Conservation (phyloP, 148 eudicot species). For the Nepenthes mirabilis region DNA sequence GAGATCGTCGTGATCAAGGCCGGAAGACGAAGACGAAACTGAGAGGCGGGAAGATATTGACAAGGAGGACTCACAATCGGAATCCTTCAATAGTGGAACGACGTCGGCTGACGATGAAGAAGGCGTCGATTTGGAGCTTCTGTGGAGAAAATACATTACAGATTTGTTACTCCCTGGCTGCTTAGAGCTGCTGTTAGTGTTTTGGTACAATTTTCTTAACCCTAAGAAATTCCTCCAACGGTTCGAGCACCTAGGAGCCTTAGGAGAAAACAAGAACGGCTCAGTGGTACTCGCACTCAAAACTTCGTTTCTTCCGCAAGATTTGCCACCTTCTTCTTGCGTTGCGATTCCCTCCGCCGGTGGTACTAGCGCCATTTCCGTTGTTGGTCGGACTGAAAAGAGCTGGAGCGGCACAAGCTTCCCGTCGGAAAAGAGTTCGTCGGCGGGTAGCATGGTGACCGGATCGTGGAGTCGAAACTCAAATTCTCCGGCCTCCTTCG, state of each 20-base stretch:
- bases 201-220: conserved; percentile 36
- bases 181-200: neutral
- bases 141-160: conserved; percentile 30
- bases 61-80: conserved; percentile 22
- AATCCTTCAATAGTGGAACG: conserved; percentile 43
- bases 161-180: conserved; percentile 16
- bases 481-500: conserved; percentile 30
- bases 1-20: conserved; percentile 51
- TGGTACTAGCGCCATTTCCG: neutral
- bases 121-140: conserved; percentile 35
- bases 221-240: conserved; percentile 81
- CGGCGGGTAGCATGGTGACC: conserved; percentile 70
- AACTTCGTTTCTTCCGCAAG: conserved; percentile 12
- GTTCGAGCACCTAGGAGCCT: conserved; percentile 78
- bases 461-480: conserved; percentile 68
- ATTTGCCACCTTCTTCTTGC: conserved; percentile 12
- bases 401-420: conserved; percentile 55
- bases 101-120: conserved; percentile 16
- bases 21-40: conserved; percentile 54
- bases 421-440: conserved; percentile 77
- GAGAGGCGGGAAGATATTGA: conserved; percentile 38
- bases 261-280: conserved; percentile 59
- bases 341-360: conserved; percentile 7
- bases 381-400: conserved; percentile 12
- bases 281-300: conserved; percentile 10